Conservation (phyloP, 2,329 filamentous ascomycete genomes). For the Endothia cerciana region DNA sequence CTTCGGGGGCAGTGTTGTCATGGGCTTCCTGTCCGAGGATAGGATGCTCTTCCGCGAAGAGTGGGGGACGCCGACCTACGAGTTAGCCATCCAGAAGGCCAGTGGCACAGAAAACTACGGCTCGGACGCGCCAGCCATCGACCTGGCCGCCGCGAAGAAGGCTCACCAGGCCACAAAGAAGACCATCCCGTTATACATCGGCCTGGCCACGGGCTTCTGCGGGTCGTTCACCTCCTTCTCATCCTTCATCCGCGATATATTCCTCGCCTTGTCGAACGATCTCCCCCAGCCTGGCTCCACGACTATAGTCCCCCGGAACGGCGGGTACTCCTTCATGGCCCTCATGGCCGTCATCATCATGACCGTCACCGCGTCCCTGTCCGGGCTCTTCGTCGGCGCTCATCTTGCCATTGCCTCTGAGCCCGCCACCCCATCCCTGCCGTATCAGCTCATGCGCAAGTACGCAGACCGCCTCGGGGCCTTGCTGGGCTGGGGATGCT, state of each 20-base stretch:
- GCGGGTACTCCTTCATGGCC: slow-evolving; percentile 83
- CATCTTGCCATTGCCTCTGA: slow-evolving; percentile 72
- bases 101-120: slow-evolving; percentile 46
- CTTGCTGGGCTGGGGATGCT: slow-evolving; percentile 71
- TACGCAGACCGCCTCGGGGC: slow-evolving; percentile 67
- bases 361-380: slow-evolving; percentile 72
- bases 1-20: slow-evolving; percentile 76
- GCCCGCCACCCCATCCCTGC: slow-evolving; percentile 61
- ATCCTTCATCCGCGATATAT: slow-evolving; percentile 78
- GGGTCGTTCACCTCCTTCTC: slow-evolving; percentile 83
- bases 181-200: slow-evolving; percentile 85
- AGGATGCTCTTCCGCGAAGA: slow-evolving; percentile 72
- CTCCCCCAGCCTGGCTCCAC: slow-evolving; percentile 52
- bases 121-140: slow-evolving; percentile 32
- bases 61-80: slow-evolving; percentile 56
- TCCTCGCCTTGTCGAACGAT: slow-evolving; percentile 78
- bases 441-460: slow-evolving; percentile 59
- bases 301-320: slow-evolving; percentile 57
- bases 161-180: slow-evolving; percentile 72
- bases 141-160: slow-evolving; percentile 55
- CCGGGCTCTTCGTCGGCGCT: slow-evolving; percentile 71
- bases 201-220: slow-evolving; percentile 69
- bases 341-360: slow-evolving; percentile 74
- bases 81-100: slow-evolving; percentile 41
- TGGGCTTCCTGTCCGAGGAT: slow-evolving; percentile 87